Evolutionary conservation across 192 early-diverging fungal genomes (phyloP).

Genomic region (Coemansia reversa): DNA sequence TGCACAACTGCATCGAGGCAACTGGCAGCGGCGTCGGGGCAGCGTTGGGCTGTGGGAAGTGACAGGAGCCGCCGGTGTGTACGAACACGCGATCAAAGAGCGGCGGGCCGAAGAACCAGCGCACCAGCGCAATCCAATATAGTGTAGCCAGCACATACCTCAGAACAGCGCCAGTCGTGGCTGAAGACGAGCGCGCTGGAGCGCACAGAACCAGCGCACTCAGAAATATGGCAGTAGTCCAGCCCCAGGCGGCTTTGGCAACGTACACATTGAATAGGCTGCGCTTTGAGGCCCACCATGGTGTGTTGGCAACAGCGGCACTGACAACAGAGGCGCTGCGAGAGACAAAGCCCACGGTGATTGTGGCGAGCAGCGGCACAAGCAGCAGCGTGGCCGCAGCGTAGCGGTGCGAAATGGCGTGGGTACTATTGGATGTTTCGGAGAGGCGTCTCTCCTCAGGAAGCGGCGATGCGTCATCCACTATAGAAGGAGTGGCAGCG

Average conservation of each 20-base stretch:
- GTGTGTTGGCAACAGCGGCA: constrained; percentile 6
- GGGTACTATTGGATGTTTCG: not conserved
- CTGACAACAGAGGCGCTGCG: constrained; percentile 3
- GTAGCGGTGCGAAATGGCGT: constrained; percentile 1
- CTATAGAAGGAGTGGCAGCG: too few species aligned
- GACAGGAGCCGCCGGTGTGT: constrained; percentile 68
- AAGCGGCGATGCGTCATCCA: not conserved
- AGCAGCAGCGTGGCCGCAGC: constrained; percentile 26
- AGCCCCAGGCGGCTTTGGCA: constrained; percentile 87
- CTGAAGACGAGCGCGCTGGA: constrained; percentile 3
- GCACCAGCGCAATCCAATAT: constrained; percentile 84
- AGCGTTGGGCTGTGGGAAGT: not conserved
- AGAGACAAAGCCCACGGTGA: constrained; percentile 21
- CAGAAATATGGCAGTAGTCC: constrained; percentile 70
- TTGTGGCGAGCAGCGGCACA: constrained; percentile 30
- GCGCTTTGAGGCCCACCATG: constrained; percentile 63
- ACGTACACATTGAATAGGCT: constrained; percentile 76
- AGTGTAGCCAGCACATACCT: constrained; percentile 65
- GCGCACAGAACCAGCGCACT: constrained; percentile 49
- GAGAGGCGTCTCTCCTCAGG: not conserved
- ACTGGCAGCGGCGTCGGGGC: not conserved
- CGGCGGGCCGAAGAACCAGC: constrained; percentile 82
- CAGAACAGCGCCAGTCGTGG: constrained; percentile 17
- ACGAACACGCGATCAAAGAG: constrained; percentile 78
- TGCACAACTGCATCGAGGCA: constrained; percentile 44